These are phyloP conservation scores for Rhodotorula diobovata DNA, from an alignment of 768 basidiomycete genomes.

Conservation along the genomic window DNA sequence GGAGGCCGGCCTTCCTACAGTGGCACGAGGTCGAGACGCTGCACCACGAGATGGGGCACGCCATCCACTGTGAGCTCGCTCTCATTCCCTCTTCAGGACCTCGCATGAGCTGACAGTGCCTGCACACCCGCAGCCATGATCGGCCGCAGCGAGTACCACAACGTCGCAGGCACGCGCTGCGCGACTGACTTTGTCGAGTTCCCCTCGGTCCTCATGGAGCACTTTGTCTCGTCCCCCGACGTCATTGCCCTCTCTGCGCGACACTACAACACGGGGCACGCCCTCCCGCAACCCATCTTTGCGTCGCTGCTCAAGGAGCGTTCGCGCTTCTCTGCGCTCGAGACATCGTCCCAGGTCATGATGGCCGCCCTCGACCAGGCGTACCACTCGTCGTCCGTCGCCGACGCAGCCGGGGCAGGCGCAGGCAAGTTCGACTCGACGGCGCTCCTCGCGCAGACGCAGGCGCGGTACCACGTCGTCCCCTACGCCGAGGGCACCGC, in stretches of 20 bases:
- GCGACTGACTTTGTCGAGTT: slow-evolving; percentile 98
- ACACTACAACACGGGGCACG: slow-evolving; percentile 48
- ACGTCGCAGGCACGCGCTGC: slow-evolving; percentile 93
- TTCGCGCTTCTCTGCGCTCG: slow-evolving; percentile 56
- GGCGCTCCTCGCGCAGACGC: slow-evolving; percentile 58
- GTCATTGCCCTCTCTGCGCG: slow-evolving; percentile 66
- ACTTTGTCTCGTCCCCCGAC: slow-evolving; percentile 77
- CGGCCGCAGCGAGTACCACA: slow-evolving; percentile 93
- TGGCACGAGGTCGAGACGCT: slow-evolving; percentile 93
- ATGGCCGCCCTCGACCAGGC: slow-evolving; percentile 82
- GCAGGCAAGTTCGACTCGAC: slow-evolving; percentile 67
- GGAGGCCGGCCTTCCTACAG: slow-evolving; percentile 67
- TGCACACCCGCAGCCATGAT: slow-evolving; percentile 71
- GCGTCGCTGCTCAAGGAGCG: slow-evolving; percentile 44
- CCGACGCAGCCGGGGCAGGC: slow-evolving; percentile 44
- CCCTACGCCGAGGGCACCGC: slow-evolving; percentile 79
- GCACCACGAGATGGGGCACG: slow-evolving; percentile 99
- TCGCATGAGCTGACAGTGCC: background rate
- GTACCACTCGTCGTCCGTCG: slow-evolving; percentile 68
- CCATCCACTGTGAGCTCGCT: slow-evolving; percentile 84
- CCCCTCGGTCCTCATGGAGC: slow-evolving; percentile 97
- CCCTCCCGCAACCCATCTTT: slow-evolving; percentile 47
- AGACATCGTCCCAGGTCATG: slow-evolving; percentile 84
- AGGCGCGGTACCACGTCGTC: slow-evolving; percentile 61
- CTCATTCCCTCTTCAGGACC: background rate